Evolutionary conservation across 805 yeast genomes (phyloP), one percentile per base, ranked within the genome.

Genomic region (Suhomyces pyralidae): DNA sequence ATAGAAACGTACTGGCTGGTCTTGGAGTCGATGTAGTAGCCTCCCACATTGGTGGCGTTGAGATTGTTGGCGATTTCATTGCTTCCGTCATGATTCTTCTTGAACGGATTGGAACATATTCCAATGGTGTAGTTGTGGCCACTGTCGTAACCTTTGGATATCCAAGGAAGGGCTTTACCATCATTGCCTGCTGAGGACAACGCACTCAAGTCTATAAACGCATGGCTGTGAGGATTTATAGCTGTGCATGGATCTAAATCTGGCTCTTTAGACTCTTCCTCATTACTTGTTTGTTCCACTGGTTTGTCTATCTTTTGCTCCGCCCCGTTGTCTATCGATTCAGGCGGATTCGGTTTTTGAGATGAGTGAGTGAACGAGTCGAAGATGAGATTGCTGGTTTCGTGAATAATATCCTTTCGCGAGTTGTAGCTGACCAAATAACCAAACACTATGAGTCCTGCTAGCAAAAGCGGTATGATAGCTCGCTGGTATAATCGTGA

Each of bases 81-180:
- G 56, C 28, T 61, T 54, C 74, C 79, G 74, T 82, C 51, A 70
- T 75, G 62, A 66, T 69, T 17, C 70, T 77, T 52, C 61, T 81
- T 61, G 69, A 77, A 62, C 54, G 81, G 69, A 66, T 81, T 60
- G 54, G 84, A 61, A 63, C 79, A 61, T 45, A 77, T 69, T 8
- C 81, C 86, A 59, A 78, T 15, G 45, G 93, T 86, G 70, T 86
- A 91, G 68, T 91, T 91, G 46, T 71, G 74, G 25, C 84, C 84
- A 60, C 81, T 81, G 57, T 86, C 94, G 65, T 78, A 80, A 0
- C 96, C 96, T 55, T 78, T 79, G 3, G 92, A 83, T 40, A 76
- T 68, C 90, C 92, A 89, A 15, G 78, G 67, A 30, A 55, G n/a
- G 7, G 76, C 59, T 59, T 68, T 56, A 73, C 83, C 73, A 67